phyloP scores from a whole-genome alignment of 2,329 filamentous ascomycete species.

The Trichoderma gracile region DNA sequence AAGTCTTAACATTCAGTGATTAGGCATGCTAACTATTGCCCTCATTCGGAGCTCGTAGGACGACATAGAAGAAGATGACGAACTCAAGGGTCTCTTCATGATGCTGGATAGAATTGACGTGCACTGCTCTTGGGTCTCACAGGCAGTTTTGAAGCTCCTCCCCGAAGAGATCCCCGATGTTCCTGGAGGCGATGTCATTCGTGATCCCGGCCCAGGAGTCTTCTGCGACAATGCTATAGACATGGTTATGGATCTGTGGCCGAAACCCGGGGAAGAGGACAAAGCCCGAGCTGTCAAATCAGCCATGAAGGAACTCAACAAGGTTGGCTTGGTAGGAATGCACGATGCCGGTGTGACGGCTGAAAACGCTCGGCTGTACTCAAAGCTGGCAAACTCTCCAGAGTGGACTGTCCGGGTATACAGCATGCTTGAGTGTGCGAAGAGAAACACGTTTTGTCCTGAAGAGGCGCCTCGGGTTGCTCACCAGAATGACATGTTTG shows the following conservation, averaged over 20 bases:
- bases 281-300: conserved; percentile 57
- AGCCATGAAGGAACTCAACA: conserved; percentile 64
- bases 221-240: conserved; percentile 76
- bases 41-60: conserved; percentile 38
- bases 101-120: conserved; percentile 71
- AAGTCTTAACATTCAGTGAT: not conserved
- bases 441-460: conserved; percentile 65
- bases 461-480: conserved; percentile 48
- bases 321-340: conserved; percentile 66
- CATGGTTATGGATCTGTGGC: conserved; percentile 57
- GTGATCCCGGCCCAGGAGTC: conserved; percentile 63
- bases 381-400: conserved; percentile 48
- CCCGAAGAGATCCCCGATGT: conserved; percentile 53
- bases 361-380: conserved; percentile 55
- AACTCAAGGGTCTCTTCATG: conserved; percentile 59
- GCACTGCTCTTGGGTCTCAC: conserved; percentile 70
- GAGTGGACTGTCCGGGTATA: conserved; percentile 66
- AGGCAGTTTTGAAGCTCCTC: conserved; percentile 62
- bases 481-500: conserved; percentile 52
- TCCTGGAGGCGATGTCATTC: conserved; percentile 64
- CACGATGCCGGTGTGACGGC: conserved; percentile 67
- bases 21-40: not conserved
- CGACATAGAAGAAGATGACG: conserved; percentile 55
- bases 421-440: conserved; percentile 66
- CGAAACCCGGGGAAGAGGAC: conserved; percentile 53